Evolutionary conservation across 2,329 filamentous ascomycete species (phyloP), one percentile per base, ranked within the genome.

Genomic region (Talaromyces sp.): DNA sequence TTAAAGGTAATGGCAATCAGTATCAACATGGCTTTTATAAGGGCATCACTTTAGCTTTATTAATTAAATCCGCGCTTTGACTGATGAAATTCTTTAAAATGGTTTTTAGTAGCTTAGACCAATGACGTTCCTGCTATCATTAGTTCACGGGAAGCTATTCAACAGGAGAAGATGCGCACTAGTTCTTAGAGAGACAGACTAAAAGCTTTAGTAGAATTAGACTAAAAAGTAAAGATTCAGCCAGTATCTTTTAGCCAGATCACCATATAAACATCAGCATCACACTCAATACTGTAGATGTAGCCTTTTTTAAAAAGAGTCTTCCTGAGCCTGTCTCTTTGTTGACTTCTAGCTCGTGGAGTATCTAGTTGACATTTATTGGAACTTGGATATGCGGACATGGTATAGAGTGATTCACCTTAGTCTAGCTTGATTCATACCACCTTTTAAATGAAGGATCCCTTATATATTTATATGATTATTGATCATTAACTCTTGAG

Each of bases 191-290:
- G 54, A 58, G 54, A 58, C 35, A 19, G 54, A 27, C 54, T 41
- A 35, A 58, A 58, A 24, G 33, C 54, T 14, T 41, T 19, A 16
- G 54, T 58, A 41, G 35, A 39, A 27, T 58, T 19, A 16, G 54
- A 58, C 54, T 58, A 19, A 58, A 58, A 58, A 41, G 54, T 58
- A 19, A 58, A 58, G 35, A 58, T 58, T 27, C 19, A 10, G 14
- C 54, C 54, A 2, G 54, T 39, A 13, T 35, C 54, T 41, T 16
- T 58, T 41, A 58, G 35, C 54, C 35, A n/a, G 31, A 57, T 35
- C 31, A 57, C 52, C 33, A 57, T 57, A 57, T 57, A 57, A 19
- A 57, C 52, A 58, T 58, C 54, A 16, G 54, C 35, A 16, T 58
- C 54, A 27, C 35, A 58, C 54, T 58, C 54, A 27, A 58, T 16